phyloP scores from a whole-genome alignment of 106 monocot genomes.

The Chionographis japonica region DNA sequence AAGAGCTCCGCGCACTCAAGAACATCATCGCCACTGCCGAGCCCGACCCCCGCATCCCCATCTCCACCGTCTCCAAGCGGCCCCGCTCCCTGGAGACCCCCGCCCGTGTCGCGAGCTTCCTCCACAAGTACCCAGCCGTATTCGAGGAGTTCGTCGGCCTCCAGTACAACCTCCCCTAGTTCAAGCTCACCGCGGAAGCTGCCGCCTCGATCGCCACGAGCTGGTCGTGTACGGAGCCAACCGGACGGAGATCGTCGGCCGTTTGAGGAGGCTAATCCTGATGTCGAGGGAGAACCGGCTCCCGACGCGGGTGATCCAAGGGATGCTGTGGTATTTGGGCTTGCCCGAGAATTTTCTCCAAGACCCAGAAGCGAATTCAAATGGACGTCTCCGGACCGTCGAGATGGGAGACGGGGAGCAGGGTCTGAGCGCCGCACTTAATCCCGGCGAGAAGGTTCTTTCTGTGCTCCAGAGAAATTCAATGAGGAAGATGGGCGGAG shows the following conservation, averaged over 20 bases:
- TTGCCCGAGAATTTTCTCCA: slow-evolving; percentile 55
- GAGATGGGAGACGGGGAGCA: slow-evolving; percentile 38
- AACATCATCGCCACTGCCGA: background rate
- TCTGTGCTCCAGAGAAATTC: slow-evolving; percentile 47
- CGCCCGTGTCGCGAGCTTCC: slow-evolving; percentile 23
- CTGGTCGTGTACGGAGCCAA: slow-evolving; percentile 11
- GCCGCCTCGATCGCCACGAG: slow-evolving; percentile 28
- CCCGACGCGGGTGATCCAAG: slow-evolving; percentile 56
- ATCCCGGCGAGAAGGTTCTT: slow-evolving; percentile 1
- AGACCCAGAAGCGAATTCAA: slow-evolving; percentile 21
- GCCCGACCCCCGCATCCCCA: slow-evolving; percentile 12
- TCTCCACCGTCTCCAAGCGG: slow-evolving; percentile 18
- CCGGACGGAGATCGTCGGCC: slow-evolving; percentile 27
- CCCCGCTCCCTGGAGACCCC: slow-evolving; percentile 15
- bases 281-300: slow-evolving; percentile 52
- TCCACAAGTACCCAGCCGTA: slow-evolving; percentile 50
- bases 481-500: slow-evolving; percentile 3
- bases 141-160: slow-evolving; percentile 72
- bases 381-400: slow-evolving; percentile 30
- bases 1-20: slow-evolving; percentile 16
- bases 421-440: slow-evolving; percentile 11
- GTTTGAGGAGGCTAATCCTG: slow-evolving; percentile 40
- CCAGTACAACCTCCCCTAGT: slow-evolving; percentile 65
- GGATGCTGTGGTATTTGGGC: slow-evolving; percentile 75
- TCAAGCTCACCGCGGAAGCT: slow-evolving; percentile 57